A percentile compares a stretch with the other conserved stretches of the same genome.
Evolutionary conservation across 2,329 filamentous ascomycete genomes (phyloP).

Genomic region (Dactylellina haptotyla): DNA sequence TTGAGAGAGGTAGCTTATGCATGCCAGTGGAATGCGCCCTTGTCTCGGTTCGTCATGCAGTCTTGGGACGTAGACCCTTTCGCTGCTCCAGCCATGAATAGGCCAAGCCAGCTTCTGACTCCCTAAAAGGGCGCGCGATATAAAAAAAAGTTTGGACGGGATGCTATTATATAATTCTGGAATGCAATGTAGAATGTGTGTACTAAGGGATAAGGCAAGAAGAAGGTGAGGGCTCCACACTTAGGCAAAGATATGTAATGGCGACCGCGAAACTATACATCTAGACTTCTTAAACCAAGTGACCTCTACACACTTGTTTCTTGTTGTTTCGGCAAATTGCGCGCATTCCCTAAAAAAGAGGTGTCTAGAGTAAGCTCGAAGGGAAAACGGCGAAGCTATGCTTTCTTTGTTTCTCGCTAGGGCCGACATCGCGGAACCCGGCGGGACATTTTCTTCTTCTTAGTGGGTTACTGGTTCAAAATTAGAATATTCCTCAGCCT

Average conservation of each 20-base stretch:
- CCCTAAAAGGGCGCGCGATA: conserved; percentile 23
- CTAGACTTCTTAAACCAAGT: neutral
- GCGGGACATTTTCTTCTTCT: conserved; percentile 21
- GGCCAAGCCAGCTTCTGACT: conserved; percentile 13
- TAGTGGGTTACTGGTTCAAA: conserved; percentile 20
- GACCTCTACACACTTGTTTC: neutral
- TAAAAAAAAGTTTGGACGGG: conserved; percentile 4
- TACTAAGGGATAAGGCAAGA: conserved; percentile 6
- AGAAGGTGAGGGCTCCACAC: conserved; percentile 14
- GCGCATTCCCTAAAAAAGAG: conserved; percentile 4
- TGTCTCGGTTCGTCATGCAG: conserved; percentile 39
- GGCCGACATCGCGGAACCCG: conserved; percentile 40
- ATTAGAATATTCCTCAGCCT: conserved; percentile 40
- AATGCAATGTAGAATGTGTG: conserved; percentile 48
- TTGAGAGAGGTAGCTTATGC: neutral
- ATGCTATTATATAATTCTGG: conserved; percentile 33
- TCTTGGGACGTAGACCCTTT: conserved; percentile 3
- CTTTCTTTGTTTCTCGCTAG: conserved; percentile 37
- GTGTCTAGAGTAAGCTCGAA: conserved; percentile 2
- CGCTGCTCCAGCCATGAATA: neutral
- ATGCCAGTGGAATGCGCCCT: conserved; percentile 23
- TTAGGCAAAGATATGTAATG: conserved; percentile 10
- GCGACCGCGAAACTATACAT: conserved; percentile 12
- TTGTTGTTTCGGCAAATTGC: conserved; percentile 30
- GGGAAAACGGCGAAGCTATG: conserved; percentile 3